Evolutionary conservation across 1,139 yeast species (phyloP), one percentile per base, ranked within the genome.

Genomic region (Komagataea norvegica): DNA sequence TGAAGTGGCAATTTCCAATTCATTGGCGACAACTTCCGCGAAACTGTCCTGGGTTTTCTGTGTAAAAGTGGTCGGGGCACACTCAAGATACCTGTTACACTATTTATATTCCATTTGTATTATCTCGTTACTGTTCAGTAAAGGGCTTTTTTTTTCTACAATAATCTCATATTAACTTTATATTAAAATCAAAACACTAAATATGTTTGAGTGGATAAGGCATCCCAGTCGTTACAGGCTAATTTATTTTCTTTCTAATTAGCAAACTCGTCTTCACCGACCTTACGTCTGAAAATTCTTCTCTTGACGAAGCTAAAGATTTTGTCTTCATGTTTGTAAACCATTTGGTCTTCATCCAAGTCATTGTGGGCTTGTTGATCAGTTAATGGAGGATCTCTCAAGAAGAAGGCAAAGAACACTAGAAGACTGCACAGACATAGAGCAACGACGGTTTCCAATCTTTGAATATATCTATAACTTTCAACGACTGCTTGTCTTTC

Each of bases 381-480:
- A 6, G 59, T 59, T 36, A 78, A 63, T 41, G 59, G 61, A 44
- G 76, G 40, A 54, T 79, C 80, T 59, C 80, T 71, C 47, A 79
- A 61, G 54, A 70, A 70, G 41, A 78, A 59, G 1, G 79, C 59
- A 38, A 64, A 62, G 3, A 61, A 41, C 16, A 80, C 56, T 46
- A 79, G 62, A 26, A 81, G 74, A 40, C 72, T 67, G 54, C 77
- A 67, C 50, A 79, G 68, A 31, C 71, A 67, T 29, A 79, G 55
- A 11, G 84, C 86, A 21, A 75, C 70, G 36, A 77, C 61, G 42
- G 79, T 69, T 52, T 79, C 69, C 40, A 74, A 59, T 52, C 67
- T 66, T 60, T 82, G 89, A 32, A 79, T 70, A 41, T 75, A 62
- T 42, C 71, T 71, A 57, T 81, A 82, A 3, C 85, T 74, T 31